Evolutionary conservation across 2,329 filamentous ascomycete genomes (phyloP), one percentile per base, ranked within the genome.

Genomic region (Hypocreales sp.): DNA sequence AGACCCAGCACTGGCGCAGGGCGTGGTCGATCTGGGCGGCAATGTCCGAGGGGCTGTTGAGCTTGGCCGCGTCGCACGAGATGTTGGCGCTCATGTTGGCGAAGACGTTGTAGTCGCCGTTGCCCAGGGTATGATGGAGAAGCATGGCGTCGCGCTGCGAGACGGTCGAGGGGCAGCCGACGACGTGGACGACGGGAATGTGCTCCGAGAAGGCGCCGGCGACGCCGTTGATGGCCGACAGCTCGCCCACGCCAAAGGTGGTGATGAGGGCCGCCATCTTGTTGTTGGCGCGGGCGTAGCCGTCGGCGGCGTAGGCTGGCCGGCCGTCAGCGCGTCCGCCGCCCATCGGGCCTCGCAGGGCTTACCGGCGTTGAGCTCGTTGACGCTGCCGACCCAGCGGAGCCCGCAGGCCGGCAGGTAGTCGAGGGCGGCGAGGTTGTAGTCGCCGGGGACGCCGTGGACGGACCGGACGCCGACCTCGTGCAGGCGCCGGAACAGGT

Each of bases 61-160:
- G 62, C 40, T 76, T 74, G 29, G 77, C 72, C 21, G 79, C 62
- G 14, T 72, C 70, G 46, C 73, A 79, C 1, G 80, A 80, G 39
- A 92, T 72, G 27, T 71, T 53, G 25, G 65, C 59, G 47, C 64
- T 79, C 77, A 92, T 92, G 44, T 80, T 69, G 39, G 72, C 65
- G 49, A 92, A 92, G 29, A 83, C 79, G 34, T 79, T 74, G 53
- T 80, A 92, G 54, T 92, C 77, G 32, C 82, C 77, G 40, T 81
- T 79, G 30, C 72, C 74, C 2, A 82, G 67, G 1, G 77, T 80
- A 49, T 82, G 78, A 41, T 80, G 74, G 18, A 65, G 51, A 19
- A 64, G 48, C 53, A 61, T 59, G 37, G 56, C 55, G 28, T 58
- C 52, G 25, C 51, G 52, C 45, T 64, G 59, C 11, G 60, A 62